Evolutionary conservation across 2,329 filamentous ascomycete genomes (phyloP), one percentile per base, ranked within the genome.

Genomic region (Colletotrichum theobromicola): DNA sequence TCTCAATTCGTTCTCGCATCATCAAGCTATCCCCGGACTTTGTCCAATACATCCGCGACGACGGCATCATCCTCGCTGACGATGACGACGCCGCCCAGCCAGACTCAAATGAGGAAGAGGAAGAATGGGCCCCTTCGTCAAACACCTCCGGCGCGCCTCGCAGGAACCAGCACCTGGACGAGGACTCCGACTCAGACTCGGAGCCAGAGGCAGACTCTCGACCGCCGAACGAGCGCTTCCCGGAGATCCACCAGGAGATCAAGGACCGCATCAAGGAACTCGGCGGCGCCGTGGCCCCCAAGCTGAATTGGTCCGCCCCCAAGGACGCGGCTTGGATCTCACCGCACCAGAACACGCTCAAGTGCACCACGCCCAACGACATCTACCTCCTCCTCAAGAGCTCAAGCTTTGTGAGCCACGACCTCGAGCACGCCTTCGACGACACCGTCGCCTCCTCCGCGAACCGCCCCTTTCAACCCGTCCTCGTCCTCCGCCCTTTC

Each of bases 281-380:
- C 1, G 96, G 95, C 18, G 96, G 96, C 74, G 92, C 93, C 75
- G 96, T 98, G 10, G 93, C 94, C 2, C 97, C 97, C 1, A 99
- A 99, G 84, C 87, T 99, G 61, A 98, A 98, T 86, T 99, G 97
- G 97, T 98, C 96, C 7, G 93, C 95, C 5, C 97, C 97, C 5
- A 98, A 98, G 83, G 97, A 99, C 82, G 97, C 97, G 10, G 95
- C 94, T 26, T 98, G 95, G 94, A 98, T 99, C 83, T 92, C 90
- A 84, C 93, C 84, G 85, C 82, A 96, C 89, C 84, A 93, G 79
- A 99, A 99, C 84, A 97, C 94, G 61, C 94, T 98, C 85, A 95
- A 98, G 83, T 99, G 97, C 84, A 93, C 92, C 5, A 92, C 92
- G 1, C 92, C 97, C 4, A 97, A 97, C 82, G 97, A 99, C 80